phyloP scores from a whole-genome alignment of 106 monocot genomes.

The Platanthera zijinensis region DNA sequence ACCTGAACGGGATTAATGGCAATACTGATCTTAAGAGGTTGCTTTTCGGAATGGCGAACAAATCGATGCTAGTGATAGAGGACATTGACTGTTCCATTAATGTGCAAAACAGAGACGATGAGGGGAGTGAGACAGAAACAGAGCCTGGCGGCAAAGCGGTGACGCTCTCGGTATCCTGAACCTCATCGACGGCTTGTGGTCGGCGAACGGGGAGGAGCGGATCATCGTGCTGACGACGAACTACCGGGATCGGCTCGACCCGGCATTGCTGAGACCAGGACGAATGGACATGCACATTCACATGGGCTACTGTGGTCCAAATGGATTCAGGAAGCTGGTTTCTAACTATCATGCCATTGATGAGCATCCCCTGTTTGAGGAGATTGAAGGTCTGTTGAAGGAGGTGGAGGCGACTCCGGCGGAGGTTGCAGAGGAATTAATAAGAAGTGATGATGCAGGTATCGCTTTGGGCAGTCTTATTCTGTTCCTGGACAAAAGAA shows the following conservation, averaged over 20 bases:
- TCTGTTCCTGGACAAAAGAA: neutral
- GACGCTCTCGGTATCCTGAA: conserved; percentile 21
- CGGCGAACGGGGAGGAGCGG: conserved; percentile 16
- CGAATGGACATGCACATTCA: conserved; percentile 34
- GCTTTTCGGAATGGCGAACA: conserved; percentile 1
- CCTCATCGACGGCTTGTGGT: conserved; percentile 28
- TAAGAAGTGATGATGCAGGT: conserved; percentile 19
- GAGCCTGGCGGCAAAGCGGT: neutral
- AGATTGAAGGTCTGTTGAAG: conserved; percentile 15
- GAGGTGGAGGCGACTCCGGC: conserved; percentile 26
- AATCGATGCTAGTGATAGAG: conserved; percentile 24
- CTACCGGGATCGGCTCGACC: conserved; percentile 20
- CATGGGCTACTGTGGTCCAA: conserved; percentile 13
- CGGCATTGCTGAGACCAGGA: conserved; percentile 22
- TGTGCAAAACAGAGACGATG: conserved; percentile 6
- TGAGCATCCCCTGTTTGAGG: conserved; percentile 14
- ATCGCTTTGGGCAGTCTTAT: conserved; percentile 13
- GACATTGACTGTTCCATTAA: conserved; percentile 22
- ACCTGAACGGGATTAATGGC: conserved; percentile 9
- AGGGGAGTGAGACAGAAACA: neutral
- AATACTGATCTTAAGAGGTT: conserved; percentile 7
- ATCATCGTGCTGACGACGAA: conserved; percentile 31
- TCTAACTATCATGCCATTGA: conserved; percentile 18
- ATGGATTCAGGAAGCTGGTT: conserved; percentile 14
- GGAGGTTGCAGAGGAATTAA: conserved; percentile 26